Conservation (phyloP, 2,329 filamentous ascomycete genomes). For the Hymenoscyphus repandus region DNA sequence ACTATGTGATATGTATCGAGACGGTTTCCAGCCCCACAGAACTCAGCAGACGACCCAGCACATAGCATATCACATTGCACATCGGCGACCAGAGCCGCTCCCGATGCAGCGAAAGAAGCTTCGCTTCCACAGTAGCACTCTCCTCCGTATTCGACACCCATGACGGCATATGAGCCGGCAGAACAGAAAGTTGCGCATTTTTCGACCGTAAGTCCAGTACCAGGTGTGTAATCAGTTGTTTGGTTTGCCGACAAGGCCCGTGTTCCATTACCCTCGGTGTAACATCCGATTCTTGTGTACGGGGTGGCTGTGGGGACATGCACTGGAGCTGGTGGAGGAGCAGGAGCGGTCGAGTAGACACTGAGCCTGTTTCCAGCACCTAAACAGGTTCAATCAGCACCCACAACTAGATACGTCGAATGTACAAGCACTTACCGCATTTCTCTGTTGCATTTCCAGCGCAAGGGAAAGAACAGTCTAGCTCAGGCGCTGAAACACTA, state of each 20-base stretch:
- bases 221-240: background rate
- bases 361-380: slow-evolving; percentile 22
- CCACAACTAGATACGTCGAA: background rate
- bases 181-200: slow-evolving; percentile 17
- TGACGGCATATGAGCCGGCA: slow-evolving; percentile 30
- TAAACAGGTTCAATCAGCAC: background rate
- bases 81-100: slow-evolving; percentile 10
- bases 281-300: slow-evolving; percentile 11
- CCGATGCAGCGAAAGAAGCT: slow-evolving; percentile 5
- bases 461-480: slow-evolving; percentile 19
- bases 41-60: slow-evolving; percentile 24
- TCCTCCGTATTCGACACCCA: slow-evolving; percentile 41
- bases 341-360: slow-evolving; percentile 13
- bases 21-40: slow-evolving; percentile 24
- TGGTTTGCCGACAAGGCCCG: slow-evolving; percentile 36
- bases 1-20: slow-evolving; percentile 18
- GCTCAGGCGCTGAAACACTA: slow-evolving; percentile 7
- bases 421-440: slow-evolving; percentile 21
- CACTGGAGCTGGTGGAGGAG: slow-evolving; percentile 5
- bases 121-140: slow-evolving; percentile 34
- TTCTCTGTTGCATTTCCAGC: slow-evolving; percentile 25
- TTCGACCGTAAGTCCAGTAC: slow-evolving; percentile 11
- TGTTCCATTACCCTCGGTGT: slow-evolving; percentile 20
- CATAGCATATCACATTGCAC: slow-evolving; percentile 22
- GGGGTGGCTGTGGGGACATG: slow-evolving; percentile 2